Base-by-base conservation (phyloP, 2,329 filamentous ascomycete genomes). In the Aspergillus puulaauensis region DNA sequence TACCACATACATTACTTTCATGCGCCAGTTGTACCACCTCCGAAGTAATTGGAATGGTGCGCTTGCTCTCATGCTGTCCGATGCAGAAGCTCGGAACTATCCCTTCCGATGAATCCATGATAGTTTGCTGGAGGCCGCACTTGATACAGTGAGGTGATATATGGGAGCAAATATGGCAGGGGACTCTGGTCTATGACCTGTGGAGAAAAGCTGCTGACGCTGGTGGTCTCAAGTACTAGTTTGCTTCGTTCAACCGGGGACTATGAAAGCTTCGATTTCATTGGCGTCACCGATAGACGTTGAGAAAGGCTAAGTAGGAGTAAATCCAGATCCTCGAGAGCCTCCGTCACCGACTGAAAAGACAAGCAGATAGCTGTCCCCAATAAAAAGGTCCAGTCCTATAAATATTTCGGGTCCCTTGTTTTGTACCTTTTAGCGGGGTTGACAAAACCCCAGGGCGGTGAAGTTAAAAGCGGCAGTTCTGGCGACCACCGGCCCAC, bases 61-160 rank as follows among this genome's bases (percentile, higher is more conserved):
- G 79, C 57, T 80, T 80, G 37, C 78, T 79, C 68, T 87, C 84
- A 76, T 88, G 84, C 57, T 87, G 83, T 58, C 84, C 85, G 61
- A 88, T 77, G 64, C 82, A 86, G 66, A 87, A 86, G 17, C 79
- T 73, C 21, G 82, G 77, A 37, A 65, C 64, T 54, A 70, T 65
- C 45, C 74, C 73, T 8, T 78, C 74, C 39, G 63, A 64, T 37
- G 63, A 64, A 8, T 73, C 72, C 73, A 75, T 76, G 52, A 63
- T 66, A 60, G 14, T 1, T 39, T 8, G 35, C 8, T 52, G 9
- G 33, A 19, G 23, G 44, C 23, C 37, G 31, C 9, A 14, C 24
- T 21, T 40, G 21, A 37, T 21, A 15, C 15, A 31, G 9, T n/a
- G 9, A 17, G 35, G 17, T 37, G 24, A 17, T 14, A 37, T 44